Conservation (phyloP, 2,329 filamentous ascomycete species). For the Stagonosporopsis cucurbitacearum region DNA sequence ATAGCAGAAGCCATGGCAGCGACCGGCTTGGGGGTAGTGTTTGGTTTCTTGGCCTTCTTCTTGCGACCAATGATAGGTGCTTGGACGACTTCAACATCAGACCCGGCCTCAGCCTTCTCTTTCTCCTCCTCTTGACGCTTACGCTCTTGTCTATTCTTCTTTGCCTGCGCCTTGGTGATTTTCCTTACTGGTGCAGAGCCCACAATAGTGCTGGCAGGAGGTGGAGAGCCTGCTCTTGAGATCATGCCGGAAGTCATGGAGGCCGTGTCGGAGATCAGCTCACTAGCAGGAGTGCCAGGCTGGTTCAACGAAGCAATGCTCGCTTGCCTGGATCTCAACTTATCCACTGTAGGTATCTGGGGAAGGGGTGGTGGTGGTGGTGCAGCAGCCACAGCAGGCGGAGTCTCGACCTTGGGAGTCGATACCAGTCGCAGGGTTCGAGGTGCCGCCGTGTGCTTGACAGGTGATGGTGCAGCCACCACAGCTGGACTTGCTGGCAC, state of each 20-base stretch:
- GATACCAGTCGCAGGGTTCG: conserved; percentile 75
- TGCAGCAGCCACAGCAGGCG: conserved; percentile 51
- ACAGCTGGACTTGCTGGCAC: conserved; percentile 61
- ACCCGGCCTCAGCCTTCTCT: conserved; percentile 50
- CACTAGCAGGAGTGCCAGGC: conserved; percentile 76
- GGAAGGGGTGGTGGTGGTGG: conserved; percentile 39
- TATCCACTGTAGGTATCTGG: conserved; percentile 47
- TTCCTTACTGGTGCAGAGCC: conserved; percentile 72
- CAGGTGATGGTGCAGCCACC: conserved; percentile 54
- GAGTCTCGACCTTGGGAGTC: conserved; percentile 67
- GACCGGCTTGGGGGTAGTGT: conserved; percentile 35
- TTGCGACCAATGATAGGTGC: conserved; percentile 80
- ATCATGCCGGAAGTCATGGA: conserved; percentile 75
- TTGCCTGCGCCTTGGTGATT: conserved; percentile 79
- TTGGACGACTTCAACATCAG: conserved; percentile 60
- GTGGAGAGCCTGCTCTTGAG: conserved; percentile 74
- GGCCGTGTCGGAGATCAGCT: conserved; percentile 77
- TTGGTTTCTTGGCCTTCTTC: conserved; percentile 80
- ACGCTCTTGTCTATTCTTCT: conserved; percentile 72
- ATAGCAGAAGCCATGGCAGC: conserved; percentile 22
- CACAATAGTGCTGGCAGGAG: conserved; percentile 62
- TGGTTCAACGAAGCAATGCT: conserved; percentile 65
- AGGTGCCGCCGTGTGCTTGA: conserved; percentile 54
- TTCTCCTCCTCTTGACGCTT: conserved; percentile 65
- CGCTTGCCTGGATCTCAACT: conserved; percentile 58